Evolutionary conservation across 345 rosid species (phyloP).

Genomic region (Ceriops zippeliana): DNA sequence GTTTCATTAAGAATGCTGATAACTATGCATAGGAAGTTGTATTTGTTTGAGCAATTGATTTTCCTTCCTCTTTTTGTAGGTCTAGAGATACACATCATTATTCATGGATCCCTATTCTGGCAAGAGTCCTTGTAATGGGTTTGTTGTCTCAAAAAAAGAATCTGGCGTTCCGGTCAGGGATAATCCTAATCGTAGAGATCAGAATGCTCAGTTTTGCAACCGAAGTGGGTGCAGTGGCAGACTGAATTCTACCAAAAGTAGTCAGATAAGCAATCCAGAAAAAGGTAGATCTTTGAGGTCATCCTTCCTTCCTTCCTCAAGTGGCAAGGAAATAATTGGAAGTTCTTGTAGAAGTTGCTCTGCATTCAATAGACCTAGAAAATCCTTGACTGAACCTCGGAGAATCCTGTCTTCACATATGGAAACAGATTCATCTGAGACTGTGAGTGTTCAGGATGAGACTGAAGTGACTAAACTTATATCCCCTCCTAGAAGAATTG

Average conservation of each 20-base stretch:
- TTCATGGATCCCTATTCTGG: constrained; percentile 76
- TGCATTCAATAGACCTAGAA: constrained; percentile 34
- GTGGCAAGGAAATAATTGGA: constrained; percentile 63
- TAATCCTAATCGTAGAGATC: constrained; percentile 48
- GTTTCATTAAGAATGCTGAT: neutral
- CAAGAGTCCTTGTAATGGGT: constrained; percentile 49
- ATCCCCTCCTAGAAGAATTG: constrained; percentile 39
- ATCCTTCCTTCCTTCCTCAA: constrained; percentile 40
- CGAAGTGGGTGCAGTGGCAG: constrained; percentile 63
- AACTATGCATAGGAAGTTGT: neutral
- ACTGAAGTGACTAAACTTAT: constrained; percentile 38
- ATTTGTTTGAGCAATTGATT: neutral
- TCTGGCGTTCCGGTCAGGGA: constrained; percentile 57
- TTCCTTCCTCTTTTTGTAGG: constrained; percentile 31
- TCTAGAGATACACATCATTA: constrained; percentile 13
- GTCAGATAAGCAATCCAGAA: constrained; percentile 42
- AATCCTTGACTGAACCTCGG: constrained; percentile 38
- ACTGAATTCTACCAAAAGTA: constrained; percentile 46
- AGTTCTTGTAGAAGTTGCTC: constrained; percentile 57
- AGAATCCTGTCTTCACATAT: constrained; percentile 44
- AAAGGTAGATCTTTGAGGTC: constrained; percentile 56
- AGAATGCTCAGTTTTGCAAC: constrained; percentile 52
- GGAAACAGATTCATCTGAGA: constrained; percentile 67
- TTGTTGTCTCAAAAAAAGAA: constrained; percentile 48
- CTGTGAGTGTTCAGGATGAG: constrained; percentile 53